Conservation (phyloP, 148 eudicot species). For the Diospyros kaki region DNA sequence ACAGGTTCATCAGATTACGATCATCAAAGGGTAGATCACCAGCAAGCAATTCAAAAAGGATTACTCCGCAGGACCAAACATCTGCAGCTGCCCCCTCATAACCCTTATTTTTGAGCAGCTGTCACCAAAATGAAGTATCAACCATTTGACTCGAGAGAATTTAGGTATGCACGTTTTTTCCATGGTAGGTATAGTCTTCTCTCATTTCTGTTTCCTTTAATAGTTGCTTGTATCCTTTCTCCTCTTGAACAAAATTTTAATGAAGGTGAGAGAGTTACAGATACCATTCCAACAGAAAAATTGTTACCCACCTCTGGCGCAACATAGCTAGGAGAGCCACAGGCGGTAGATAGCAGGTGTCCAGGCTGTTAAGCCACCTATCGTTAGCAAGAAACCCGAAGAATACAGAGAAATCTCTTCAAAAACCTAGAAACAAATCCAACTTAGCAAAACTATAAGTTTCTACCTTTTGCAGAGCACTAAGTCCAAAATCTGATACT, state of each 20-base stretch:
- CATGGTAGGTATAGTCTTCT: not conserved
- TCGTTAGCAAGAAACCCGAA: not conserved
- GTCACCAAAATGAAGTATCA: conserved; percentile 17
- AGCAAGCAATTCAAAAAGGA: conserved; percentile 53
- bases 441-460: not conserved
- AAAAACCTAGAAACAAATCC: too few species aligned
- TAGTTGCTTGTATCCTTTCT: not conserved
- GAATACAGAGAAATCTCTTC: not conserved
- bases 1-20: conserved; percentile 38
- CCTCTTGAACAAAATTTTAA: too few species aligned
- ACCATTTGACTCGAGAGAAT: not conserved
- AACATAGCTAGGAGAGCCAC: conserved; percentile 29
- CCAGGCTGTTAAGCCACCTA: conserved; percentile 26
- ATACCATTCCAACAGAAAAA: not conserved
- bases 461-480: conserved; percentile 43
- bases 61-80: conserved; percentile 66
- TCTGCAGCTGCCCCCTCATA: conserved; percentile 69
- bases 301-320: conserved; percentile 24
- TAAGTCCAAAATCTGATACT: conserved; percentile 65
- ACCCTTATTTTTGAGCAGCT: conserved; percentile 44
- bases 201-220: not conserved
- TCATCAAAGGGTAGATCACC: conserved; percentile 56
- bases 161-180: conserved; percentile 5
- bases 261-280: not conserved
- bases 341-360: conserved; percentile 28